These are phyloP conservation scores for Paulownia fortunei DNA, from an alignment of 257 asterid genomes.

Conservation along the genomic window DNA sequence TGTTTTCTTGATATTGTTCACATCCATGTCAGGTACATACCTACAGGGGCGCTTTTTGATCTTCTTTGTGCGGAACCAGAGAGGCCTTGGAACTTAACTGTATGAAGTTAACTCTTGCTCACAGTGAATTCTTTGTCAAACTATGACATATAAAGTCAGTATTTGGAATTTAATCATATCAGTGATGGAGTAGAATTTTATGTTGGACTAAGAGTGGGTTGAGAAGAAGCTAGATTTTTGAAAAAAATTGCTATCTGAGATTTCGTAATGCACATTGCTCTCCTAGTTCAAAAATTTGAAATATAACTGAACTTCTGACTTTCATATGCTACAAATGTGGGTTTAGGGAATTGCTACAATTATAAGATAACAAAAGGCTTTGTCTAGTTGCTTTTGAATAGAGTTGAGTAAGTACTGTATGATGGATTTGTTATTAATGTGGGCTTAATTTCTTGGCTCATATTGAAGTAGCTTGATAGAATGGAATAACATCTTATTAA, in stretches of 20 bases:
- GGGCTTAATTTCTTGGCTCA: conserved; percentile 1
- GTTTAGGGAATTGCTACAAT: conserved; percentile 1
- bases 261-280: neutral
- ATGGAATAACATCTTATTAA: conserved; percentile 14
- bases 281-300: conserved; percentile 15
- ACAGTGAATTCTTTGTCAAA: conserved; percentile 23
- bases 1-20: conserved; percentile 32
- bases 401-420: neutral
- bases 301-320: neutral
- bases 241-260: neutral
- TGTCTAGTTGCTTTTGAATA: conserved; percentile 6
- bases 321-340: neutral
- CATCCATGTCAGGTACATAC: conserved; percentile 73
- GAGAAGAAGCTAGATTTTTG: neutral
- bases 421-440: neutral
- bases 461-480: conserved; percentile 1
- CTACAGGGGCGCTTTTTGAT: conserved; percentile 93
- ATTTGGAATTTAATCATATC: conserved; percentile 23
- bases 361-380: neutral
- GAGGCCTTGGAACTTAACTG: conserved; percentile 97
- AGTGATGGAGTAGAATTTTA: conserved; percentile 12
- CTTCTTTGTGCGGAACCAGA: conserved; percentile 96
- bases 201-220: conserved; percentile 25
- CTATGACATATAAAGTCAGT: neutral
- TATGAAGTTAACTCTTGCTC: conserved; percentile 37